Percentiles rank a stretch among this genome's conserved stretches.
These are phyloP conservation scores for Xanthoceras sorbifolium DNA, from an alignment of 345 rosid species.

Conservation along the genomic window DNA sequence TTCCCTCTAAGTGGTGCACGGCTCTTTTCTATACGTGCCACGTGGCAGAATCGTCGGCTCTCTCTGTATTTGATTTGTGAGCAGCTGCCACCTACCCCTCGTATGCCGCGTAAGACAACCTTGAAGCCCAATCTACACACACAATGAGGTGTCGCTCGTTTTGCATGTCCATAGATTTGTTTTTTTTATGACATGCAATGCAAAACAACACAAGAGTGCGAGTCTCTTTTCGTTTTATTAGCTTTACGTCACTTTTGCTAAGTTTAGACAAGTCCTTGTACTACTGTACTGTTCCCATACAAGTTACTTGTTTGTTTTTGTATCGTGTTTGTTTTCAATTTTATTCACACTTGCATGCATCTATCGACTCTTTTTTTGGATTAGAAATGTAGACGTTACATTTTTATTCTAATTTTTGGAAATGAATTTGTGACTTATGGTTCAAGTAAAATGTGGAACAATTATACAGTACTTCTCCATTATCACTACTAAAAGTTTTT, in stretches of 20 bases:
- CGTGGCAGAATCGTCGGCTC: conserved; percentile 28
- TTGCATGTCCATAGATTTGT: no score
- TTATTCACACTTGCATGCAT: background rate
- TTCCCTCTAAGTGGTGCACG: conserved; percentile 51
- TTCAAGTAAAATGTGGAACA: background rate
- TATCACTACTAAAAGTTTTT: no score
- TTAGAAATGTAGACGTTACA: background rate
- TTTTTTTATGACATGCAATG: conserved; percentile 7
- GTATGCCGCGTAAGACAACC: conserved; percentile 23
- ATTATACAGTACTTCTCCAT: background rate
- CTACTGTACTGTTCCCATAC: background rate
- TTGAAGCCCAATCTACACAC: background rate
- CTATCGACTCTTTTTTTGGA: background rate
- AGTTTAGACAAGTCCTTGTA: background rate
- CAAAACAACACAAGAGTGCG: no score
- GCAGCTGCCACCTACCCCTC: background rate
- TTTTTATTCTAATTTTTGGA: background rate
- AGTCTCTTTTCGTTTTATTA: background rate
- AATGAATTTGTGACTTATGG: background rate
- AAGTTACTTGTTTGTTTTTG: background rate
- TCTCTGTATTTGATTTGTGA: no score
- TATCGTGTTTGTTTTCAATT: background rate
- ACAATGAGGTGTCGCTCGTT: conserved; percentile 13
- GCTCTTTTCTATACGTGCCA: conserved; percentile 36
- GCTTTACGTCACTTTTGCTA: background rate